Conservation (phyloP, 2,329 filamentous ascomycete genomes). For the Venturia aucupariae region DNA sequence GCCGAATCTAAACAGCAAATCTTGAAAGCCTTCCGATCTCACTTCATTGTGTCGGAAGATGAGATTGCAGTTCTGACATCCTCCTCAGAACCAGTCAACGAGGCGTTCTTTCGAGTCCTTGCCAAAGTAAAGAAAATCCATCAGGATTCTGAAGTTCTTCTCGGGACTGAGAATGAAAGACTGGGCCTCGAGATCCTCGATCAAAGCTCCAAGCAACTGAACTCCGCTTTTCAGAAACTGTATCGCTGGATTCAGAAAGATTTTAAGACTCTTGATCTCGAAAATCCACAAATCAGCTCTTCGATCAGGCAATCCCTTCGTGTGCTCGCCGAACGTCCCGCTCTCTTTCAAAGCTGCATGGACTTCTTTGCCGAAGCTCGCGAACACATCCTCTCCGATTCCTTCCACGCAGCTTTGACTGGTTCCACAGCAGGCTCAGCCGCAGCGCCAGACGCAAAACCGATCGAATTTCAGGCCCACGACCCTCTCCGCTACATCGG, state of each 20-base stretch:
- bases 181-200: constrained; percentile 88
- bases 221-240: constrained; percentile 86
- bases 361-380: constrained; percentile 88
- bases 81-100: constrained; percentile 72
- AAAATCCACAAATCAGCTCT: constrained; percentile 84
- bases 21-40: constrained; percentile 64
- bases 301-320: constrained; percentile 76
- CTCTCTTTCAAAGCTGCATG: constrained; percentile 85
- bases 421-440: constrained; percentile 49
- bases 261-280: constrained; percentile 84
- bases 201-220: constrained; percentile 75
- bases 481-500: constrained; percentile 86
- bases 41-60: constrained; percentile 77
- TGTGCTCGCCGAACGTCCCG: constrained; percentile 80
- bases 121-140: constrained; percentile 77
- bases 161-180: constrained; percentile 83
- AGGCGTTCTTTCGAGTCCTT: constrained; percentile 71
- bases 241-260: constrained; percentile 93
- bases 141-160: constrained; percentile 76
- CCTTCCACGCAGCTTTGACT: constrained; percentile 81
- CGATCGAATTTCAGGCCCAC: constrained; percentile 88
- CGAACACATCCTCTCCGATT: constrained; percentile 76
- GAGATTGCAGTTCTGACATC: constrained; percentile 69
- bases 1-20: constrained; percentile 73
- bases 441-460: constrained; percentile 49